phyloP scores from a whole-genome alignment of 2,329 filamentous ascomycete species.

The Colletotrichum sp. region DNA sequence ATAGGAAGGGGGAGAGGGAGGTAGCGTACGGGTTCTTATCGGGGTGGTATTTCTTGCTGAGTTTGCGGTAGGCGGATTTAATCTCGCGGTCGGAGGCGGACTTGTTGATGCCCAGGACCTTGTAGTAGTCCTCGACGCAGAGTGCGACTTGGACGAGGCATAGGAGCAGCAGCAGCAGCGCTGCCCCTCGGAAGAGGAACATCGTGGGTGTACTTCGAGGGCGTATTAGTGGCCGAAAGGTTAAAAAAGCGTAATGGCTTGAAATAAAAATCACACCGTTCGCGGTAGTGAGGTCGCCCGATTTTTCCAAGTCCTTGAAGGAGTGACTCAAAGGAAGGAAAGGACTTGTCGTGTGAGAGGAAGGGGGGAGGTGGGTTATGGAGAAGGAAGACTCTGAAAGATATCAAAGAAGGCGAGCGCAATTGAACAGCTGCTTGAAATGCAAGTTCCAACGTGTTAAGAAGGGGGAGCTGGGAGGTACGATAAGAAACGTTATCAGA shows the following conservation, averaged over 20 bases:
- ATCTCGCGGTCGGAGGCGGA: slow-evolving; percentile 85
- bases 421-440: slow-evolving; percentile 3
- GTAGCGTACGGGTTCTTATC: slow-evolving; percentile 92
- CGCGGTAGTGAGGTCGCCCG: background rate
- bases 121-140: slow-evolving; percentile 79
- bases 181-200: slow-evolving; percentile 53
- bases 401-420: slow-evolving; percentile 3
- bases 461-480: slow-evolving; percentile 17
- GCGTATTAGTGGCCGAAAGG: background rate
- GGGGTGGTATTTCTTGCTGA: slow-evolving; percentile 96
- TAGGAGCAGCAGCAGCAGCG: slow-evolving; percentile 56
- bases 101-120: slow-evolving; percentile 80
- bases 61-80: slow-evolving; percentile 88
- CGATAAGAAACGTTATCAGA: slow-evolving; percentile 19
- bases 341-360: background rate
- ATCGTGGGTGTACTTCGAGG: slow-evolving; percentile 40
- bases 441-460: slow-evolving; percentile 27
- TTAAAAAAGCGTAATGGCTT: background rate
- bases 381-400: background rate
- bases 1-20: slow-evolving; percentile 20
- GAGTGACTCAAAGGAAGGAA: slow-evolving; percentile 2
- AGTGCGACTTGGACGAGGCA: slow-evolving; percentile 58
- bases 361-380: background rate
- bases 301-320: background rate
- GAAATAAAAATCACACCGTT: background rate